phyloP scores from a whole-genome alignment of 257 asterid genomes.

The Voacanga thouarsii region DNA sequence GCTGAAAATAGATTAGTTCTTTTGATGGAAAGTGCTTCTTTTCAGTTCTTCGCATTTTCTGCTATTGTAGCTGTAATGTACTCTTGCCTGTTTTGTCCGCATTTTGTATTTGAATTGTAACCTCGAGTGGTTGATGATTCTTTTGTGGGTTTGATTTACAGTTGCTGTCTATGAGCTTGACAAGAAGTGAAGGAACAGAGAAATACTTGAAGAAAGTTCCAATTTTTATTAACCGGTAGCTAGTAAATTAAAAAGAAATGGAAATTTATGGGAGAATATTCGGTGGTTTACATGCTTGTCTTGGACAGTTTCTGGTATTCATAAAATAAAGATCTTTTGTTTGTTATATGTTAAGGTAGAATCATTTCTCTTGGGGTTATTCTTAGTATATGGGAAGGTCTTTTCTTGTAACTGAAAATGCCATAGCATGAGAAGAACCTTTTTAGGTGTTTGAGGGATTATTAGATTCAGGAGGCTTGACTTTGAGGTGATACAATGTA shows the following conservation, averaged over 20 bases:
- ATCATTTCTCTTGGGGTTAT: not conserved
- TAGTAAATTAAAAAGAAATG: not conserved
- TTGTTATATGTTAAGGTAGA: not conserved
- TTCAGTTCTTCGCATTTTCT: not conserved
- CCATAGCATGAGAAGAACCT: not conserved
- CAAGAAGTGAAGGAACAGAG: not conserved
- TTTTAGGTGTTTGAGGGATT: not conserved
- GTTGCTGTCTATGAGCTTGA: not conserved
- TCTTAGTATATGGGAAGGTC: not conserved
- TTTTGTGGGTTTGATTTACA: not conserved
- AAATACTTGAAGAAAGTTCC: not conserved
- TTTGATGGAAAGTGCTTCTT: not conserved
- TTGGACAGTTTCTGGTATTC: not conserved
- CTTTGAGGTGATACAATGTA: not conserved
- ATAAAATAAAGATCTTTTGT: not conserved
- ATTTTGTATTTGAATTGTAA: not conserved
- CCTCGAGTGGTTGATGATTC: not conserved
- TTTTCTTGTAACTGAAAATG: not conserved
- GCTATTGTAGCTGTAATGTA: not conserved
- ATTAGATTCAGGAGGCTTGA: not conserved
- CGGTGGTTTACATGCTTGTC: not conserved
- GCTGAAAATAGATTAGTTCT: slow-evolving; percentile 6
- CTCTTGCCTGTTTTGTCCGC: not conserved
- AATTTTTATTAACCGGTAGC: not conserved
- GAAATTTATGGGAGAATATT: not conserved